Conservation (phyloP, 345 rosid genomes). For the Linum tenue region DNA sequence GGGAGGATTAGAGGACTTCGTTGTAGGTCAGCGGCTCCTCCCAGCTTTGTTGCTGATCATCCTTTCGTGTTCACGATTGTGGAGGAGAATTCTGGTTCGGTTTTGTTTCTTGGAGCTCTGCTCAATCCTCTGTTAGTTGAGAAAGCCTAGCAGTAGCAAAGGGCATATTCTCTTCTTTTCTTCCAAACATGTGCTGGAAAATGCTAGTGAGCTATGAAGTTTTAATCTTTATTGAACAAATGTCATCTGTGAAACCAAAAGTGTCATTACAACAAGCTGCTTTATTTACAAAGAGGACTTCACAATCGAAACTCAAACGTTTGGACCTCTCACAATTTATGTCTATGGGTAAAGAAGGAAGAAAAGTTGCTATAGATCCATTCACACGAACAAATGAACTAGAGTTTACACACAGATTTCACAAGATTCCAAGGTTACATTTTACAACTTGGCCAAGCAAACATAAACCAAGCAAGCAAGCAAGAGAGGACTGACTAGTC, state of each 20-base stretch:
- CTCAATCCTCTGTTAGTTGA: background rate
- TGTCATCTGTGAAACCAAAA: no score
- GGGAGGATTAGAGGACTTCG: background rate
- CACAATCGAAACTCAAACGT: no score
- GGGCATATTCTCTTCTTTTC: no score
- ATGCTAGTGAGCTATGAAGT: no score
- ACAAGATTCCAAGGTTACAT: background rate
- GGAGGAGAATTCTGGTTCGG: background rate
- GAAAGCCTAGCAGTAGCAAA: background rate
- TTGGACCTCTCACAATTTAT: no score
- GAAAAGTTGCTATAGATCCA: background rate
- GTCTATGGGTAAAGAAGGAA: background rate
- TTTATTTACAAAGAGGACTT: no score
- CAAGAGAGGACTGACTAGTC: background rate
- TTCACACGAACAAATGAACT: background rate
- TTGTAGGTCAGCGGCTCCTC: background rate
- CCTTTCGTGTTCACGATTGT: background rate
- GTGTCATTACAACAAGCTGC: no score
- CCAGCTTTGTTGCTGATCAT: conserved; percentile 1
- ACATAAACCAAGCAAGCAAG: background rate
- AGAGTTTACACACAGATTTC: background rate
- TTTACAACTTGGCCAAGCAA: background rate
- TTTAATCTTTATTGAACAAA: no score
- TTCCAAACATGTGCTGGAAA: no score
- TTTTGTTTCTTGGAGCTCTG: background rate